Evolutionary conservation across 2,329 filamentous ascomycete genomes (phyloP), one percentile per base, ranked within the genome.

Genomic region (Beauveria scarabaeidicola): DNA sequence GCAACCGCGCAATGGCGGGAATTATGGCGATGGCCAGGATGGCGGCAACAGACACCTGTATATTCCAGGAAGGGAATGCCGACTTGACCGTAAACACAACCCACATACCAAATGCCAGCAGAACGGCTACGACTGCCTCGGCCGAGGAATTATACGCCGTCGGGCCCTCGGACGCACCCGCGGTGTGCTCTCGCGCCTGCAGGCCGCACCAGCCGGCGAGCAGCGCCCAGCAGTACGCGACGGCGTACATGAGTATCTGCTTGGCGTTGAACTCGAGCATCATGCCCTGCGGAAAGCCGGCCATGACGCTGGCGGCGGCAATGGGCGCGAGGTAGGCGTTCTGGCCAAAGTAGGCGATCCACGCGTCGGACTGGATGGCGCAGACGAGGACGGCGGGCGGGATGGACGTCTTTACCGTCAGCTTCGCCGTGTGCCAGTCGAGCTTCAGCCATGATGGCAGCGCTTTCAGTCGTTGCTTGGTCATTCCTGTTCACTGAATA

Each of bases 381-480:
- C 57, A 59, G 50, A 53, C 48, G 29, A 64, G 57, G 23, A 53
- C 46, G 50, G 57, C 50, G 19, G 57, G 57, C 11, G 57, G 57
- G 5, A 59, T 48, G 0, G 57, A 59, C 3, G 50, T 59, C 41
- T 59, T 59, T 40, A 59, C 5, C 9, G 50, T 53, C 29, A 59
- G 21, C n/a, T 47, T 19, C 25, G 17, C 57, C 23, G 57, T 59
- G 21, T 59, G 41, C 57, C 50, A 59, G 41, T 59, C 57, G 6
- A 52, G 19, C 8, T 13, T 40, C 1, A 47, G 57, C 48, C 50
- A 51, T 17, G 27, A 25, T n/a, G 46, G 41, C n/a, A 59, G n/a
- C 15, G 40, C 27, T 38, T 25, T 52, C n/a, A 29, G 9, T 21
- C 23, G 50, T 19, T 9, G 66, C 15, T 69, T 63, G 29, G 19